phyloP scores from a whole-genome alignment of 805 yeast species.

The Lipomyces japonicus region DNA sequence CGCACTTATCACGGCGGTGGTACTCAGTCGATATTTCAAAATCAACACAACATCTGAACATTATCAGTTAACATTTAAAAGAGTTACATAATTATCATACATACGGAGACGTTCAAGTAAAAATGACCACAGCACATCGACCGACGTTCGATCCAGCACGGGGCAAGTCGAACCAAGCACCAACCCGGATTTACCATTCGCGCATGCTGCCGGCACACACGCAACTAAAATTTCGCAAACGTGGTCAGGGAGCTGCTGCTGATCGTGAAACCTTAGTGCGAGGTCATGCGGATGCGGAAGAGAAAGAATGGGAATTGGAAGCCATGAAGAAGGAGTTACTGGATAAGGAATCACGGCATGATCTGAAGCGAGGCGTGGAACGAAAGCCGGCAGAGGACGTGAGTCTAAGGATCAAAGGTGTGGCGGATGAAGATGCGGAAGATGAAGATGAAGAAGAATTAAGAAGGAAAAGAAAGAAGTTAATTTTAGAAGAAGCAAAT shows the following conservation, averaged over 20 bases:
- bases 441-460: slow-evolving; percentile 9
- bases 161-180: slow-evolving; percentile 46
- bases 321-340: slow-evolving; percentile 33
- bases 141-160: slow-evolving; percentile 66
- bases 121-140: slow-evolving; percentile 68
- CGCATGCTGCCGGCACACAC: slow-evolving; percentile 54
- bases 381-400: neutral
- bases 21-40: too few species aligned
- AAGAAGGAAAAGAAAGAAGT: slow-evolving; percentile 18
- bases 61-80: too few species aligned
- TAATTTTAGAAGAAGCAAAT: slow-evolving; percentile 25
- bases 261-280: slow-evolving; percentile 15
- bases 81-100: too few species aligned
- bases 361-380: slow-evolving; percentile 18
- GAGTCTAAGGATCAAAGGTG: slow-evolving; percentile 9
- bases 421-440: slow-evolving; percentile 4
- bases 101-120: too few species aligned
- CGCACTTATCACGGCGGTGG: too few species aligned
- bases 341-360: slow-evolving; percentile 29
- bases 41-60: too few species aligned
- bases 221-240: slow-evolving; percentile 47
- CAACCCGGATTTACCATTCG: slow-evolving; percentile 51
- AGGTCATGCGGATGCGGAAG: slow-evolving; percentile 15
- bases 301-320: slow-evolving; percentile 21
- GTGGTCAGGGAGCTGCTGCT: slow-evolving; percentile 38